Conservation (phyloP, 805 yeast species). For the Yarrowia sp. region DNA sequence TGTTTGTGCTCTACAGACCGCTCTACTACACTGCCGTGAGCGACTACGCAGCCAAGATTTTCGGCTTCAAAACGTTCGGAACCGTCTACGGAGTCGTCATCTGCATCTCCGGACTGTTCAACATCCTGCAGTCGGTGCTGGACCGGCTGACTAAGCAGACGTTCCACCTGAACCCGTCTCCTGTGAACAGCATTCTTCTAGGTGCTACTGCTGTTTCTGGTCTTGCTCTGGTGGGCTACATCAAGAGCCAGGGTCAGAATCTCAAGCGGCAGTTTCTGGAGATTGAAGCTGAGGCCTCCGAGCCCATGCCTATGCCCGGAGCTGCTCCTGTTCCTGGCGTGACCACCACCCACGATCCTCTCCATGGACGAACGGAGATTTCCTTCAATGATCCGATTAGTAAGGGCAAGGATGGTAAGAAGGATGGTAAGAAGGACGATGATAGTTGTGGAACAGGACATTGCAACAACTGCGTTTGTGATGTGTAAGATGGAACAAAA, state of each 20-base stretch:
- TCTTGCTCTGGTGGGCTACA: conserved; percentile 45
- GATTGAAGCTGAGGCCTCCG: conserved; percentile 68
- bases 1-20: conserved; percentile 85
- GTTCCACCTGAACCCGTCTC: conserved; percentile 78
- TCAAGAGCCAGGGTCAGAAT: conserved; percentile 51
- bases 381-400: conserved; percentile 7
- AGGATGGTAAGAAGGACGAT: too few relatives aligned
- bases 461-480: conserved; percentile 43
- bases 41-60: conserved; percentile 89
- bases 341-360: conserved; percentile 1
- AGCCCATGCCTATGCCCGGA: conserved; percentile 50
- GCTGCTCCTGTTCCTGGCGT: conserved; percentile 8
- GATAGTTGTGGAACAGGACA: conserved; percentile 37
- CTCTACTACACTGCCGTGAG: conserved; percentile 92
- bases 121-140: conserved; percentile 70
- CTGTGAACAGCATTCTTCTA: conserved; percentile 69
- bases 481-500: conserved; percentile 3
- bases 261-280: conserved; percentile 62
- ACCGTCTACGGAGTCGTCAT: conserved; percentile 88
- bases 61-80: conserved; percentile 92
- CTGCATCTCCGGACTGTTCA: conserved; percentile 81
- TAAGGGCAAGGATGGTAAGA: not conserved
- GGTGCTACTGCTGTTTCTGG: conserved; percentile 52
- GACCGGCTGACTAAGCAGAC: conserved; percentile 73
- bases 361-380: conserved; percentile 9